phyloP scores from a whole-genome alignment of 2,329 filamentous ascomycete genomes.

The Elsinoe ampelina region DNA sequence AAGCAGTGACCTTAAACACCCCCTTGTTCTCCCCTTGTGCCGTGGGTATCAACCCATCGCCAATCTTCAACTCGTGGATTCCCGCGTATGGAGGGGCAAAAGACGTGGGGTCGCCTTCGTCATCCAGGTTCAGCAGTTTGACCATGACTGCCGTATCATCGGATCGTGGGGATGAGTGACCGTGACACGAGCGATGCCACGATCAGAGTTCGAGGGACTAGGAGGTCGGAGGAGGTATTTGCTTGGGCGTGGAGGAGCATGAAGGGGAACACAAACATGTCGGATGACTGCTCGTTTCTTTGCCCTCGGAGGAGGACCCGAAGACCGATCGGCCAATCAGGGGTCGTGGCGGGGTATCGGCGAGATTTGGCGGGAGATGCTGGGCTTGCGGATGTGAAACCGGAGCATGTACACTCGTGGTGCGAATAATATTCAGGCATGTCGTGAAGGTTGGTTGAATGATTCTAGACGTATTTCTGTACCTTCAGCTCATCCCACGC shows the following conservation, averaged over 20 bases:
- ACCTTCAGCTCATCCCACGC: neutral
- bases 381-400: neutral
- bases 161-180: neutral
- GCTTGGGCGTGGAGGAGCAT: neutral
- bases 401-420: too few relatives aligned
- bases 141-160: slow-evolving; percentile 8
- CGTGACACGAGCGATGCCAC: neutral
- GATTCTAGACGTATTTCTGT: neutral
- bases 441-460: neutral
- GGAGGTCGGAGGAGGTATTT: neutral
- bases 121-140: slow-evolving; percentile 12
- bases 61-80: slow-evolving; percentile 1
- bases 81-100: slow-evolving; percentile 5
- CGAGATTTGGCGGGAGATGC: neutral
- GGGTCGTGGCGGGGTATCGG: neutral
- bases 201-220: neutral
- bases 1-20: slow-evolving; percentile 6
- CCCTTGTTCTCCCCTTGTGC: neutral
- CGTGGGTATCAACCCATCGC: neutral
- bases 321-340: slow-evolving; percentile 4
- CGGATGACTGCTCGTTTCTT: slow-evolving; percentile 6
- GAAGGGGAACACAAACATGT: slow-evolving; percentile 3
- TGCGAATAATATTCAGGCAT: too few relatives aligned
- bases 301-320: neutral
- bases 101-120: slow-evolving; percentile 10